Base-by-base conservation (phyloP, 768 basidiomycete species). In the Serendipita indica region DNA sequence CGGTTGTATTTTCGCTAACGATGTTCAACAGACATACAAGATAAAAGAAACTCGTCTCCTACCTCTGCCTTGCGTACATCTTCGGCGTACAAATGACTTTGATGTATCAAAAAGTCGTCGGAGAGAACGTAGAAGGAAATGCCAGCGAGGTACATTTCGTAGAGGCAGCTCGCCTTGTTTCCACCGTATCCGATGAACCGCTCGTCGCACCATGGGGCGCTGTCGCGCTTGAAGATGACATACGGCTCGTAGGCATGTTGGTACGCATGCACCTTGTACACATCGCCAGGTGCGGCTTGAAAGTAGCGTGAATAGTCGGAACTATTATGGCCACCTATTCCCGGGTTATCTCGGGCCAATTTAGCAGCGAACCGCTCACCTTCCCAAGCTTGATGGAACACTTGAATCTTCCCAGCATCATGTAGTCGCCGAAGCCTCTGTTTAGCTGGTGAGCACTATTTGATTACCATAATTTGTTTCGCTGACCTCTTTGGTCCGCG, bases 81-180 rank as follows among this genome's bases (percentile, higher is more conserved):
- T 67, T 90, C 88, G 67, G 88, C 86, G 64, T 90, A 91, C 18
- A 73, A 69, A 65, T 91, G 89, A 62, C 81, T 87, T 72, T 90
- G 89, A 68, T 92, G 90, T 52, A 91, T 80, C 61, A 93, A 73
- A 65, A 92, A 93, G 69, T 93, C 88, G 68, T 92, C 88, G 10
- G 83, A 74, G 12, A 92, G 77, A 27, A 93, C 86, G 66, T 83
- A 88, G 69, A 81, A 91, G 22, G 82, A 82, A 35, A 90, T 78
- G 2, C 90, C 90, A 12, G 87, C 82, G 4, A 93, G 73, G 70
- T 89, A 89, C 80, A 93, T 87, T 68, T 90, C 90, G 67, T 85
- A 91, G 34, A 91, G 75, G 66, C 90, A 92, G 7, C 91, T 89
- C 1, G 90, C 90, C 69, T 93, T 93, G 74, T 93, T 93, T 1